Evolutionary conservation across 164 flowering plant genomes (phyloP), one percentile per base, ranked within the genome.

Genomic region (Euptelea pleiosperma): DNA sequence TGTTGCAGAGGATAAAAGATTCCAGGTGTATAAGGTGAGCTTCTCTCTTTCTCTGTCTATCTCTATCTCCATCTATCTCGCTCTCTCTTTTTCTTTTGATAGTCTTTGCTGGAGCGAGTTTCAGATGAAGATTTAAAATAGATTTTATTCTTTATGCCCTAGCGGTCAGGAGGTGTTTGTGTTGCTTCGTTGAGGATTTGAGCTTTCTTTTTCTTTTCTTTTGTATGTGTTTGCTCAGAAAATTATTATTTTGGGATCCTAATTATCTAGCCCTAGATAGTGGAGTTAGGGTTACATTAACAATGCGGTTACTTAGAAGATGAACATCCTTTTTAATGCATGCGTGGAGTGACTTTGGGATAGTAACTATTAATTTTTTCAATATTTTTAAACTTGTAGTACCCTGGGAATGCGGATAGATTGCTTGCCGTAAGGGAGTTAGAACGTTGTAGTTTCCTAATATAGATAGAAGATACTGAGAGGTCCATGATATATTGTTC

Each of bases 221-320:
- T 30, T 14, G 52, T 43, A 9, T 9, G 37, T 5, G 6, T 10
- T 34, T 34, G 7, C 37, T 5, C 37, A 34, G 37, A 34, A n/a
- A n/a, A n/a, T n/a, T n/a, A n/a, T n/a, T n/a, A n/a, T n/a, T n/a
- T n/a, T n/a, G n/a, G n/a, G n/a, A n/a, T n/a, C n/a, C n/a, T n/a
- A n/a, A n/a, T n/a, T n/a, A n/a, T n/a, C n/a, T n/a, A n/a, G n/a
- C n/a, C n/a, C n/a, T n/a, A n/a, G n/a, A n/a, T n/a, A n/a, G n/a
- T 43, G 47, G 5, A 21, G 11, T 43, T 43, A 43, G 47, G 47
- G 47, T 43, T 43, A 18, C 47, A 19, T 43, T 43, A n/a, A n/a
- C n/a, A n/a, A n/a, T n/a, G n/a, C n/a, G n/a, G n/a, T n/a, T n/a
- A n/a, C n/a, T n/a, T n/a, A n/a, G n/a, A n/a, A n/a, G n/a, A n/a